These are phyloP conservation scores for Chalara sp. DNA, from an alignment of 2,329 filamentous ascomycete genomes.

Conservation along the genomic window DNA sequence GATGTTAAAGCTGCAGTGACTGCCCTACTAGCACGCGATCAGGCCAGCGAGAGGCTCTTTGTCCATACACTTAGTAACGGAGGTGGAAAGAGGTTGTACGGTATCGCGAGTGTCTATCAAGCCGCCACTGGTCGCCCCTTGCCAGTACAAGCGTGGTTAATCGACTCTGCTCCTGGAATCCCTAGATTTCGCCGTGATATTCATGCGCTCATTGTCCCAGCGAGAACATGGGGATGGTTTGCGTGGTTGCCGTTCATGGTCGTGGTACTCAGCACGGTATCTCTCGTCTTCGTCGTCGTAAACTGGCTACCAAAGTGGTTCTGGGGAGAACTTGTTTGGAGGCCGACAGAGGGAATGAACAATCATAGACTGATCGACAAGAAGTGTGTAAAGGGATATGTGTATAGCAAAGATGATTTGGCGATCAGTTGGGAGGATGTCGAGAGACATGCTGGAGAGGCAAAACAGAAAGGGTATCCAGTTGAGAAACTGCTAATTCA, in stretches of 20 bases:
- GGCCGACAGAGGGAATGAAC: constrained; percentile 14
- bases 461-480: constrained; percentile 14
- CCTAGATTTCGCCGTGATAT: constrained; percentile 21
- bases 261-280: constrained; percentile 3
- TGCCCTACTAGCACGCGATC: constrained; percentile 10
- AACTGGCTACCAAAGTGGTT: constrained; percentile 19
- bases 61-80: constrained; percentile 53
- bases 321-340: constrained; percentile 21
- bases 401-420: constrained; percentile 22
- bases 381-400: constrained; percentile 13
- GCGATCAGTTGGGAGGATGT: constrained; percentile 8
- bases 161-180: constrained; percentile 20
- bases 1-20: constrained; percentile 27
- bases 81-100: constrained; percentile 34
- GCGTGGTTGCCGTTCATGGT: constrained; percentile 12
- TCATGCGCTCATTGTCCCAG: constrained; percentile 13
- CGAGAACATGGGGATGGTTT: constrained; percentile 8
- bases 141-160: constrained; percentile 9
- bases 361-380: constrained; percentile 10
- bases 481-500: constrained; percentile 16
- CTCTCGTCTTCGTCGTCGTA: constrained; percentile 13
- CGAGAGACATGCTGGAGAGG: constrained; percentile 7
- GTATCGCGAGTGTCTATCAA: constrained; percentile 10
- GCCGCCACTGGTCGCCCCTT: constrained; percentile 11
- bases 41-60: constrained; percentile 32